These are phyloP conservation scores for Pseudogymnoascus sp. DNA, from an alignment of 2,329 filamentous ascomycete genomes.

Conservation along the genomic window DNA sequence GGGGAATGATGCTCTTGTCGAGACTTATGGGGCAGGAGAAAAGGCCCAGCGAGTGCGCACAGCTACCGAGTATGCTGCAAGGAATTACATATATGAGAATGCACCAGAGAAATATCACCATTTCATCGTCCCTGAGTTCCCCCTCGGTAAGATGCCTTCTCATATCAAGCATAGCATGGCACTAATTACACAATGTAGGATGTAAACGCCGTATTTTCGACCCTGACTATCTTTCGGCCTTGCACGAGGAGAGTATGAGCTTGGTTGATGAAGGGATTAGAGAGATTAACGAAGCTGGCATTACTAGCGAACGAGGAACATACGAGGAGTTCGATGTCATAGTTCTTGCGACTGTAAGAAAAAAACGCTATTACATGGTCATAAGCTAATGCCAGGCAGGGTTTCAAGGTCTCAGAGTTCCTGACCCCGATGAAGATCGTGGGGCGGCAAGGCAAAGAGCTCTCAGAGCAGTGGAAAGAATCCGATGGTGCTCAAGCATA, in stretches of 20 bases:
- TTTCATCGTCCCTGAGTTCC: constrained; percentile 13
- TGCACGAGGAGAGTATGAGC: constrained; percentile 10
- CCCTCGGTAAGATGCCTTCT: constrained; percentile 7
- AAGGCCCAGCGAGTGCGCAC: constrained; percentile 14
- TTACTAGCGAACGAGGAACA: constrained; percentile 10
- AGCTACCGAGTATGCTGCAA: background rate
- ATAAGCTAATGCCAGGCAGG: background rate
- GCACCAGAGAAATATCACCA: constrained; percentile 10
- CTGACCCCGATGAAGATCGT: constrained; percentile 29
- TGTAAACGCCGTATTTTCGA: constrained; percentile 30
- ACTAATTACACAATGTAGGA: constrained; percentile 14
- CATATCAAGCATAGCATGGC: background rate
- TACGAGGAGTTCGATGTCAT: constrained; percentile 16
- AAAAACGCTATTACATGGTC: constrained; percentile 11
- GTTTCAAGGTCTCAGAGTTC: constrained; percentile 31
- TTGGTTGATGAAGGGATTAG: constrained; percentile 14
- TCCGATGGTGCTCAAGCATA: constrained; percentile 29
- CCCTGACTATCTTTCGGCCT: constrained; percentile 24
- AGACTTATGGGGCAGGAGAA: constrained; percentile 20
- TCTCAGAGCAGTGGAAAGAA: constrained; percentile 29
- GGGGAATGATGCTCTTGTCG: constrained; percentile 17
- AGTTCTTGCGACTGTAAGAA: constrained; percentile 15
- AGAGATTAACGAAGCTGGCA: constrained; percentile 13
- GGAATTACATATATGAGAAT: background rate
- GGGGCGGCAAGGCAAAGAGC: constrained; percentile 19